Evolutionary conservation across 331 rosid genomes (phyloP).

Genomic region (Erythrophleum ivorense): DNA sequence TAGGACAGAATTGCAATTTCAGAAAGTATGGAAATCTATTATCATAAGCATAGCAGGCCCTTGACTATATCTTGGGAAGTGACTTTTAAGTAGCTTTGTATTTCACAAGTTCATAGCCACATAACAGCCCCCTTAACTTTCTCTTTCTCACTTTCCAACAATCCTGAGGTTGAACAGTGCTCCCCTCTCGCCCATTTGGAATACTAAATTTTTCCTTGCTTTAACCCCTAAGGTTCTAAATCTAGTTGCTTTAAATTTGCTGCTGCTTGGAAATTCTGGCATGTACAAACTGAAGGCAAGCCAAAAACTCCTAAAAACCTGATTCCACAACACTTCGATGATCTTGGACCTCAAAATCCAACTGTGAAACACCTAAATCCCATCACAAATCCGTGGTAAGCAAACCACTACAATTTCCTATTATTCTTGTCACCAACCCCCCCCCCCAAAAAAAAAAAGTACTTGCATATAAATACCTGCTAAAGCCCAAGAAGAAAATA

Average conservation of each 20-base stretch:
- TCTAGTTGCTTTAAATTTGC: background rate
- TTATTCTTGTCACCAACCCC: background rate
- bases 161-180: background rate
- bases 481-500: slow-evolving; percentile 14
- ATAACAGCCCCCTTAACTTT: background rate
- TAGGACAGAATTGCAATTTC: background rate
- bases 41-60: background rate
- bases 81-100: background rate
- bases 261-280: background rate
- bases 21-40: background rate
- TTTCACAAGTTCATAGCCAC: background rate
- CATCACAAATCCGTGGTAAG: background rate
- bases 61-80: background rate
- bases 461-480: background rate
- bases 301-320: background rate
- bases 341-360: background rate
- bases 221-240: background rate
- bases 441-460: background rate
- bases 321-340: background rate
- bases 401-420: background rate
- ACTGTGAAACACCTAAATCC: background rate
- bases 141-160: background rate
- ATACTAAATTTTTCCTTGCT: background rate
- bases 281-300: background rate
- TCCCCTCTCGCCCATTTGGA: background rate